Conservation (phyloP, 495 filamentous ascomycete species). For the Paragyromitra xinjiangensis region DNA sequence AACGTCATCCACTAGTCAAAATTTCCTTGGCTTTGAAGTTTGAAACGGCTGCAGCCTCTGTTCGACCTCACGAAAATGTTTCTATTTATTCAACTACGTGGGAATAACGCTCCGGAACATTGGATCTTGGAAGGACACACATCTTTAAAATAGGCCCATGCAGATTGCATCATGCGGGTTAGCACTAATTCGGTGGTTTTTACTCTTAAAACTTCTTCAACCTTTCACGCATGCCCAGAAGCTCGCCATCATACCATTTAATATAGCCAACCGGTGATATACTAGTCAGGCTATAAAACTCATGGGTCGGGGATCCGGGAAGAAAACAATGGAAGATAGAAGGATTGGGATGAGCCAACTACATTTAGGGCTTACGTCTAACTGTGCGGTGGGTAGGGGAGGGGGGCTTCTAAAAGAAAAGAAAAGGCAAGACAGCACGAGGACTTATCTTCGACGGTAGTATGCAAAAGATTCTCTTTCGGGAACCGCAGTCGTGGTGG, state of each 20-base stretch:
- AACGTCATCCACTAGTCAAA: neutral
- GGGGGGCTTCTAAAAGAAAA: neutral
- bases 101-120: neutral
- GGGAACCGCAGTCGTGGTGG: neutral
- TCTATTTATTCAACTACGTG: neutral
- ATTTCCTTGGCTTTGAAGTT: neutral
- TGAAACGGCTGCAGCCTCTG: neutral
- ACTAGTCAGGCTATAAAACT: neutral
- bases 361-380: neutral
- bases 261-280: neutral
- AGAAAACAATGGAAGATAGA: neutral
- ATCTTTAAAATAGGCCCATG: slow-evolving; percentile 17
- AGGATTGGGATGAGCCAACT: slow-evolving; percentile 9
- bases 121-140: neutral
- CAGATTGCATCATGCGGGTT: neutral
- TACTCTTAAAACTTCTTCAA: neutral
- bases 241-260: neutral
- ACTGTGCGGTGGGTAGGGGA: neutral
- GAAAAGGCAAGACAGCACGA: neutral
- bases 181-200: neutral
- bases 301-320: slow-evolving; percentile 14
- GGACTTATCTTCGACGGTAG: neutral
- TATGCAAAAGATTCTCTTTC: slow-evolving; percentile 5
- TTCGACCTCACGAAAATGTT: neutral
- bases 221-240: neutral